Percentiles rank a stretch among this genome's conserved stretches.
These are phyloP conservation scores for Trematosphaeria pertusa DNA, from an alignment of 2,329 filamentous ascomycete genomes.

Conservation along the genomic window DNA sequence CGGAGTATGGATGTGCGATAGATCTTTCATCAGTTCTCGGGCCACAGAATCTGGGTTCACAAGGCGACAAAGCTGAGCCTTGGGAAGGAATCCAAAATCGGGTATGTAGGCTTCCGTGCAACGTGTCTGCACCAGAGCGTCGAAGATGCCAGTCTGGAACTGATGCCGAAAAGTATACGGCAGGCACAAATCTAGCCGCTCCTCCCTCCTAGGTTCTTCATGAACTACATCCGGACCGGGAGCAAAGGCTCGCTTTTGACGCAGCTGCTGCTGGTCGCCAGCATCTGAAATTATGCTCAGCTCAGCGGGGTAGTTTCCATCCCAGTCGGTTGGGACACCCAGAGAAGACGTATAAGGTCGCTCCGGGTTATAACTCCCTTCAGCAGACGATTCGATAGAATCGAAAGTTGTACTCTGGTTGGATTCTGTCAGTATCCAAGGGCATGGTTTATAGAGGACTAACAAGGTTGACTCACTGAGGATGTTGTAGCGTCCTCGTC, in stretches of 20 bases:
- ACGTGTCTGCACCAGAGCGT: slow-evolving; percentile 6
- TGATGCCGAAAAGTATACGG: slow-evolving; percentile 1
- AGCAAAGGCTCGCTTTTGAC: slow-evolving; percentile 1
- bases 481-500: no score
- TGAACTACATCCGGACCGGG: not conserved
- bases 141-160: slow-evolving; percentile 10
- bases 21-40: slow-evolving; percentile 9
- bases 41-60: slow-evolving; percentile 8
- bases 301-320: not conserved
- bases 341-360: slow-evolving; percentile 8
- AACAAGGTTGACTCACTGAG: no score
- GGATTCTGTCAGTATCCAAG: no score
- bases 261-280: slow-evolving; percentile 19
- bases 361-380: not conserved
- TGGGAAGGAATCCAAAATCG: slow-evolving; percentile 7
- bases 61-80: slow-evolving; percentile 3
- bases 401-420: not conserved
- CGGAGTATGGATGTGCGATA: not conserved
- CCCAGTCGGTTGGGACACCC: slow-evolving; percentile 1
- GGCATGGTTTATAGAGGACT: no score
- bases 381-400: not conserved
- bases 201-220: not conserved
- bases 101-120: not conserved
- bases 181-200: not conserved
- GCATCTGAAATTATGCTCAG: slow-evolving; percentile 20